Evolutionary conservation across 495 filamentous ascomycete genomes (phyloP).

Genomic region (Aspergillus heteromorphus): DNA sequence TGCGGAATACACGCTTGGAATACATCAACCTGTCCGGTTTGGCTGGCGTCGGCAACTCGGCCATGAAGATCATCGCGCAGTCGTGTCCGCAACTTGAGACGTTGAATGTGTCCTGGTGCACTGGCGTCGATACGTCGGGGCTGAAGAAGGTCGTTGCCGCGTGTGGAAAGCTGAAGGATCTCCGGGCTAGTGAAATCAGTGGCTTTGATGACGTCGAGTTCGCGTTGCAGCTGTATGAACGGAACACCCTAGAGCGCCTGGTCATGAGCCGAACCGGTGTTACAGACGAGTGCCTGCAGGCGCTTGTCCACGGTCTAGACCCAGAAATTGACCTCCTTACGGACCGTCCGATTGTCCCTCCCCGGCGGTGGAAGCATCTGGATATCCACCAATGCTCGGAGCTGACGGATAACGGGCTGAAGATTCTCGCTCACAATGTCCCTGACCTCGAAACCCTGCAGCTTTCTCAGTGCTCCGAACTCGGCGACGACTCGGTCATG

Average conservation of each 20-base stretch:
- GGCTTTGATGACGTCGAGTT: conserved; percentile 71
- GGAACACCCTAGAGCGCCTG: conserved; percentile 76
- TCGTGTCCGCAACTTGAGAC: conserved; percentile 75
- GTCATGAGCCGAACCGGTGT: conserved; percentile 74
- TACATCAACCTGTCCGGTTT: conserved; percentile 84
- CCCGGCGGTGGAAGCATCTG: conserved; percentile 75
- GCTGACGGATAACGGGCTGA: conserved; percentile 66
- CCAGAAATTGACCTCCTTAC: conserved; percentile 76
- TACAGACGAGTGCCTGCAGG: conserved; percentile 62
- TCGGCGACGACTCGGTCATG: conserved; percentile 70
- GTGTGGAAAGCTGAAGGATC: conserved; percentile 69
- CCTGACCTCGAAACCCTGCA: conserved; percentile 78
- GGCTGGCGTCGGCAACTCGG: conserved; percentile 70
- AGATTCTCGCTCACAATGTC: conserved; percentile 62
- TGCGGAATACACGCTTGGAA: conserved; percentile 67
- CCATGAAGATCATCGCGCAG: conserved; percentile 81
- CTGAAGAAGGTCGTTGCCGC: conserved; percentile 64
- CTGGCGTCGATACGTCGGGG: conserved; percentile 76
- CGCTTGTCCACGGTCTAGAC: conserved; percentile 66
- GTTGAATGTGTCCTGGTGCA: conserved; percentile 90
- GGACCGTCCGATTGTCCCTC: conserved; percentile 66
- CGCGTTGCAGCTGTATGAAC: conserved; percentile 64
- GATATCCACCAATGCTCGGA: conserved; percentile 74
- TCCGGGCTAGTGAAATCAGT: conserved; percentile 74
- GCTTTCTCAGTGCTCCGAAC: conserved; percentile 60